A percentile compares a stretch with the other conserved stretches of the same genome.
Conservation (phyloP, 139 green algal genomes). For the Coccomyxa sp. region DNA sequence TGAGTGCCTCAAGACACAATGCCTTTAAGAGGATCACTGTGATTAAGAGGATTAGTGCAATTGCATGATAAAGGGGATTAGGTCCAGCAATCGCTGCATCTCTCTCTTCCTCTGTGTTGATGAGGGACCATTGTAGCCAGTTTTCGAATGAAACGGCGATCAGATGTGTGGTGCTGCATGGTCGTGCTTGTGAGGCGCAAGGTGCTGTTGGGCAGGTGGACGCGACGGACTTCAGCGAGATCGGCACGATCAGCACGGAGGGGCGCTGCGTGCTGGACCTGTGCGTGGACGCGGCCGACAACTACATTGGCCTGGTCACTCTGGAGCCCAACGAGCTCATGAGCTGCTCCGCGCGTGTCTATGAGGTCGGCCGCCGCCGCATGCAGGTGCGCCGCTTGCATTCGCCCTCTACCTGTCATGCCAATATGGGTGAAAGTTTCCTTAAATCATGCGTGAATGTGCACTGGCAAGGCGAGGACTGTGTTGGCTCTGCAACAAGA, state of each 20-base stretch:
- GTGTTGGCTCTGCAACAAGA: neutral
- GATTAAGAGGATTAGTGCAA: no score
- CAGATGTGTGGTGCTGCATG: no score
- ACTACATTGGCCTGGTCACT: conserved; percentile 27
- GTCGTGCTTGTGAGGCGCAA: no score
- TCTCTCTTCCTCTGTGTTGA: no score
- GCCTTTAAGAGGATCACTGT: no score
- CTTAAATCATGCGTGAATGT: neutral
- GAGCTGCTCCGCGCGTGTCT: conserved; percentile 31
- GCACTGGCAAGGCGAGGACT: neutral
- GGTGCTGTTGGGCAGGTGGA: conserved; percentile 25
- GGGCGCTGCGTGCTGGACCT: conserved; percentile 56
- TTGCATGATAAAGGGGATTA: no score
- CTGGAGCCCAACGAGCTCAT: conserved; percentile 45
- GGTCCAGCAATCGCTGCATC: no score
- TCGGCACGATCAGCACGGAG: conserved; percentile 58
- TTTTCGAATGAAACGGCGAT: no score
- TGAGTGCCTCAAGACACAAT: neutral
- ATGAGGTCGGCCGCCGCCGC: conserved; percentile 47
- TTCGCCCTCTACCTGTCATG: neutral
- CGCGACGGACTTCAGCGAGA: conserved; percentile 58
- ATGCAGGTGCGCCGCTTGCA: conserved; percentile 1
- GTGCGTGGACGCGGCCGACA: conserved; percentile 49
- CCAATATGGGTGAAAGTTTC: neutral
- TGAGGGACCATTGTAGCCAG: no score